A percentile compares a stretch with the other conserved stretches of the same genome.
Conservation (phyloP, 805 yeast genomes). For the Monosporozyma aerobia region DNA sequence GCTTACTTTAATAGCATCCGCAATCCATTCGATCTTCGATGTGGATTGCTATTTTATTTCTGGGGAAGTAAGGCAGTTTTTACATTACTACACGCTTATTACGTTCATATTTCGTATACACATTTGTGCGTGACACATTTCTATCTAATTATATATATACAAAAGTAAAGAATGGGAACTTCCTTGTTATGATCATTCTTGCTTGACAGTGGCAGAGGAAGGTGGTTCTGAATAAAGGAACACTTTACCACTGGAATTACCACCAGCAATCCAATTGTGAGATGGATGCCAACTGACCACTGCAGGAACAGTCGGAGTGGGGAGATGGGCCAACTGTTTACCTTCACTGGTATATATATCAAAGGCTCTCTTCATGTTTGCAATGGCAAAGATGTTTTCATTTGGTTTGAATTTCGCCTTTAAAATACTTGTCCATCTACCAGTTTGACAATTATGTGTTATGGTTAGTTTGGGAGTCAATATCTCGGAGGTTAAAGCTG, state of each 20-base stretch:
- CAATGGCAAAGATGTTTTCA: slow-evolving; percentile 78
- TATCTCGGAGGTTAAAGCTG: slow-evolving; percentile 15
- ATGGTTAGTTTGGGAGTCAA: slow-evolving; percentile 55
- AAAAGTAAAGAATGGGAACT: not conserved
- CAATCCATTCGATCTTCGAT: too few species aligned
- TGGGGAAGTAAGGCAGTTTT: too few species aligned
- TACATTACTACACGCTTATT: not conserved
- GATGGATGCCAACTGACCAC: slow-evolving; percentile 77
- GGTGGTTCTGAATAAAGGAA: slow-evolving; percentile 35
- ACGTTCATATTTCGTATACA: not conserved
- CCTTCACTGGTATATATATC: slow-evolving; percentile 79
- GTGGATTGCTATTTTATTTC: too few species aligned
- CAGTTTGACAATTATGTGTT: slow-evolving; percentile 90
- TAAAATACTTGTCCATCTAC: slow-evolving; percentile 90
- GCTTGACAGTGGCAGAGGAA: slow-evolving; percentile 1
- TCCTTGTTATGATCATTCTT: not conserved
- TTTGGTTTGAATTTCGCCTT: slow-evolving; percentile 78
- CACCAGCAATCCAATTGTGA: slow-evolving; percentile 86
- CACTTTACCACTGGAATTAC: slow-evolving; percentile 87
- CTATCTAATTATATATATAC: not conserved
- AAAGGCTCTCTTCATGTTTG: slow-evolving; percentile 81
- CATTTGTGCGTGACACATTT: not conserved
- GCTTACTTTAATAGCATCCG: too few species aligned
- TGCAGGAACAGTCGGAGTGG: slow-evolving; percentile 89
- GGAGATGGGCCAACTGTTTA: slow-evolving; percentile 64